Evolutionary conservation across 2,329 filamentous ascomycete genomes (phyloP), one percentile per base, ranked within the genome.

Genomic region (Nemania sp.): DNA sequence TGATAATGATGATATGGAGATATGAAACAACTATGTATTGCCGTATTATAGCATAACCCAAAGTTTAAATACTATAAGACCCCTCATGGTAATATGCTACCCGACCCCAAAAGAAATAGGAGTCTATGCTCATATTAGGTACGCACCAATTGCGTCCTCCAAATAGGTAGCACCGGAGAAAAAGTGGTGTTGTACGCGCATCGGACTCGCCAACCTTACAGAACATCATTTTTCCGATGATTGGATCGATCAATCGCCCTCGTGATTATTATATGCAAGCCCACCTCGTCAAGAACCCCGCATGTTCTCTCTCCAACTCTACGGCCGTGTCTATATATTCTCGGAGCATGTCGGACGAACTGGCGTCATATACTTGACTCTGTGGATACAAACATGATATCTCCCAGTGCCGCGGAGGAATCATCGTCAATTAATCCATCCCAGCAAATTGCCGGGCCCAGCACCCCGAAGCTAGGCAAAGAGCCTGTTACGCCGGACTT

Each of bases 401-500:
- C 11, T 17, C 23, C 31, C 17, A 39, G 17, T 24, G 26, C 34
- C 5, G 33, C 14, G 17, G 45, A 45, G 40, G 40, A n/a, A 26
- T 12, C 51, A 19, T n/a, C 8, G 9, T 20, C 26, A 17, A 41
- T 45, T 28, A 40, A 45, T 36, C 24, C 45, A n/a, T 22, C 9
- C 14, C 15, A 45, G 20, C 45, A 44, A 11, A 22, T 39, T 12
- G 12, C 51, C n/a, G n/a, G 11, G 12, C 24, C 31, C 4, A 40
- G 26, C 15, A 19, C 31, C 41, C 37, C 45, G 7, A 33, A 44
- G 40, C 15, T 30, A 19, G 31, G 30, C 6, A 54, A 49, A 40
- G 52, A 24, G 19, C 46, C 52, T 22, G 26, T 41, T 15, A 54
- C 52, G 20, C 52, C 46, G 14, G 46, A 50, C 15, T 40, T 45